Evolutionary conservation across 345 rosid genomes (phyloP).

Genomic region (Pelargonium nanum): DNA sequence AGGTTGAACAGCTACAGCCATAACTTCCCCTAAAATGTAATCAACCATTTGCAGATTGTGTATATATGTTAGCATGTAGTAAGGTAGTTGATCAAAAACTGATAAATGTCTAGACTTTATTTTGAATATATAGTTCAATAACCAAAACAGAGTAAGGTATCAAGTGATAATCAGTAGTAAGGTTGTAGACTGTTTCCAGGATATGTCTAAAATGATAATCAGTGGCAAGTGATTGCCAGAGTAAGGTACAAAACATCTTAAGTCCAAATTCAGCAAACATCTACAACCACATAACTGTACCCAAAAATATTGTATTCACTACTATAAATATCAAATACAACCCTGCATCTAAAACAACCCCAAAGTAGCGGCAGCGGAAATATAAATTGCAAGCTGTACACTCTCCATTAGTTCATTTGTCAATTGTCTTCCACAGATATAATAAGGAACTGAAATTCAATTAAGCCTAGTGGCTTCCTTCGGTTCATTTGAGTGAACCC

Average conservation of each 20-base stretch:
- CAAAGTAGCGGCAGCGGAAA: no score
- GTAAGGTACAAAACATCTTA: not conserved
- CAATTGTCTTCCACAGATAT: not conserved
- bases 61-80: not conserved
- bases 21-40: slow-evolving; percentile 18
- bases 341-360: not conserved
- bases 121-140: no score
- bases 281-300: not conserved
- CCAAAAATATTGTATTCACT: not conserved
- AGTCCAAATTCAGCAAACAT: not conserved
- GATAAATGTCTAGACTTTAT: not conserved
- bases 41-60: not conserved
- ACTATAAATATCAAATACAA: not conserved
- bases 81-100: not conserved
- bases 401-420: no score
- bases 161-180: no score
- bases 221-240: not conserved
- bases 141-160: not conserved
- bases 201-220: no score
- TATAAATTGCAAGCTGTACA: not conserved
- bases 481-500: not conserved
- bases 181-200: no score
- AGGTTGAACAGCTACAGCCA: slow-evolving; percentile 37
- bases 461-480: not conserved
- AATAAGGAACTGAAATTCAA: not conserved